Evolutionary conservation across 1,139 yeast genomes (phyloP).

Genomic region (Nakaseomyces uthaithaninus): DNA sequence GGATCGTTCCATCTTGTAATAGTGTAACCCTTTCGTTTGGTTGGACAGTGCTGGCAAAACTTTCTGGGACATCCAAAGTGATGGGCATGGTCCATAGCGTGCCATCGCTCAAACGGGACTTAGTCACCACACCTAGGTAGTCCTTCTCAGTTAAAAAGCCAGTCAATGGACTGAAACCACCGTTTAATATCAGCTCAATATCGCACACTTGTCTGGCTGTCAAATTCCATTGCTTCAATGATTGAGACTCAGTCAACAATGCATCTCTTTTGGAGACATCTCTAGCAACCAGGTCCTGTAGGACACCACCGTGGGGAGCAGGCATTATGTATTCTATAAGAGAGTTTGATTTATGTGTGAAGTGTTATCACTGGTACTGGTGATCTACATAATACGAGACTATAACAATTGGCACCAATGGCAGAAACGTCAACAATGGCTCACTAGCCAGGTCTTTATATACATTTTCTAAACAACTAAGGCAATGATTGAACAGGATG

Average conservation of each 20-base stretch:
- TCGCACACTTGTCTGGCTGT: conserved; percentile 92
- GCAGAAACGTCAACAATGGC: too few relatives aligned
- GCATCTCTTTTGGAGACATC: conserved; percentile 55
- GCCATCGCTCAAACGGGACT: conserved; percentile 69
- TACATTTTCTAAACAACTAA: too few relatives aligned
- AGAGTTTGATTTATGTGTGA: too few relatives aligned
- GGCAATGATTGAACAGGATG: too few relatives aligned
- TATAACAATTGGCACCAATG: too few relatives aligned
- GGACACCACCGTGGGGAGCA: conserved; percentile 82
- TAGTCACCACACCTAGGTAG: conserved; percentile 69
- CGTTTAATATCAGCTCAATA: conserved; percentile 80
- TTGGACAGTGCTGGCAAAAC: conserved; percentile 41
- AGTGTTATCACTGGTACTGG: too few relatives aligned
- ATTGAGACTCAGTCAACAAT: conserved; percentile 51
- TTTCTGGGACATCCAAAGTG: conserved; percentile 65
- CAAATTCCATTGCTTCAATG: conserved; percentile 37
- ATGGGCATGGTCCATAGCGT: conserved; percentile 90
- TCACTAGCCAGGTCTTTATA: too few relatives aligned
- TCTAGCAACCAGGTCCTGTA: conserved; percentile 78
- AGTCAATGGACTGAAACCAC: conserved; percentile 88
- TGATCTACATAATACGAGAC: too few relatives aligned
- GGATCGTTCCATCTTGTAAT: conserved; percentile 74
- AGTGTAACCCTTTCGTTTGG: conserved; percentile 62
- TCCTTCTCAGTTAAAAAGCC: conserved; percentile 81
- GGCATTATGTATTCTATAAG: conserved; percentile 57